Evolutionary conservation across 305 asterid species (phyloP).

Genomic region (Solanum chacoense): DNA sequence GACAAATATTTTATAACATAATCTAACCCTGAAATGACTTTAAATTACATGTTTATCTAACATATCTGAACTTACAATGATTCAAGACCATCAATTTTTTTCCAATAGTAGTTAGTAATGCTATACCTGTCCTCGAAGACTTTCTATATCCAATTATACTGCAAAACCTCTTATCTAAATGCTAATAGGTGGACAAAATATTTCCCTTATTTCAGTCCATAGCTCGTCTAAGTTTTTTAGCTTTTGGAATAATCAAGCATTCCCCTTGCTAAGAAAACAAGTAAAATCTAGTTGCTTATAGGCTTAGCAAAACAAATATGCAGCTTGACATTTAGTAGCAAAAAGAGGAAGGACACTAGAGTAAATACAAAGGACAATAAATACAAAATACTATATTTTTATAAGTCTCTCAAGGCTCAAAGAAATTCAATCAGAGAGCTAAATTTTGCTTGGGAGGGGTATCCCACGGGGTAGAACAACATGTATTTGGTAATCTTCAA

Average conservation of each 20-base stretch:
- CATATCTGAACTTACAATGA: not conserved
- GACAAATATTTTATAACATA: not conserved
- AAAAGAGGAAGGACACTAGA: not conserved
- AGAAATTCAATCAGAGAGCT: not conserved
- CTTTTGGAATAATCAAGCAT: not conserved
- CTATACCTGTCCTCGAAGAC: too few species aligned
- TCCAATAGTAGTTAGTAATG: not conserved
- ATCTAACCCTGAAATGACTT: not conserved
- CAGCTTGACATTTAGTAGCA: not conserved
- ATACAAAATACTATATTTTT: not conserved
- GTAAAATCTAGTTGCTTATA: not conserved
- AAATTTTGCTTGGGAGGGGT: not conserved
- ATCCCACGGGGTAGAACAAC: not conserved
- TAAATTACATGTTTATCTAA: not conserved
- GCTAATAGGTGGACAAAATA: not conserved
- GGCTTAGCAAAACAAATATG: not conserved
- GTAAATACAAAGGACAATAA: not conserved
- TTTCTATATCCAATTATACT: not conserved
- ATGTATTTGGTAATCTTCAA: not conserved
- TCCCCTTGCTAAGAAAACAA: not conserved
- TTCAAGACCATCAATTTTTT: not conserved
- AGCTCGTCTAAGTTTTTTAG: not conserved
- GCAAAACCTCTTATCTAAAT: not conserved
- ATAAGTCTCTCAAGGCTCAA: not conserved
- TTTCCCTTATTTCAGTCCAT: not conserved